Evolutionary conservation across 441 rosid species (phyloP).

Genomic region (Populus tomentosa): DNA sequence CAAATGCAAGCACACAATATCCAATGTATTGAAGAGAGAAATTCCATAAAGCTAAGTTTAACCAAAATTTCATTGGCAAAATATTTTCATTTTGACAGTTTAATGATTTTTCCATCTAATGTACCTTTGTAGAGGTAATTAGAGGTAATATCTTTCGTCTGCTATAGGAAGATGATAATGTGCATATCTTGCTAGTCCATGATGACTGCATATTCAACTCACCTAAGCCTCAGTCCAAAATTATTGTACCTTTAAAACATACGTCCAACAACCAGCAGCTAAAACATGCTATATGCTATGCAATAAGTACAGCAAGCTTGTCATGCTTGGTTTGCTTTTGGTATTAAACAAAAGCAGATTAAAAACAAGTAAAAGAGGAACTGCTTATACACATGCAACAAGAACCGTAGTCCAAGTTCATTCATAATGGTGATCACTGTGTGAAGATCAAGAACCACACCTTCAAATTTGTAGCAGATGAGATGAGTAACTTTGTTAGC

Average conservation of each 20-base stretch:
- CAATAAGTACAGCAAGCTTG: background rate
- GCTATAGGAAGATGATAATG: background rate
- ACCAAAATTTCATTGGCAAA: too few relatives aligned
- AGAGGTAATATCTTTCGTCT: too few relatives aligned
- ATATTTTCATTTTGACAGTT: too few relatives aligned
- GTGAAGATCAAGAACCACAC: conserved; percentile 15
- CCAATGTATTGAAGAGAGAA: background rate
- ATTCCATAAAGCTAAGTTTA: too few relatives aligned
- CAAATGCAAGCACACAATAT: too few relatives aligned
- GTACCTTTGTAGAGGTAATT: too few relatives aligned
- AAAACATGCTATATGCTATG: background rate
- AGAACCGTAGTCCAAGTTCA: background rate
- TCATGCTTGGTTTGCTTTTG: background rate
- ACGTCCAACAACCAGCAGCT: background rate
- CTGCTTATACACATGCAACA: background rate
- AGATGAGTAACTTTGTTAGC: too few relatives aligned
- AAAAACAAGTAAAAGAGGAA: background rate
- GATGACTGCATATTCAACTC: background rate
- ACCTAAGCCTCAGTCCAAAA: background rate
- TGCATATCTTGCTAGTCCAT: background rate
- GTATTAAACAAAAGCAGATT: background rate
- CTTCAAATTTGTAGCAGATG: too few relatives aligned
- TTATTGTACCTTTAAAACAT: background rate
- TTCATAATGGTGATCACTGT: background rate
- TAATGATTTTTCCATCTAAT: too few relatives aligned